These are phyloP conservation scores for Iberis pinnata DNA, from an alignment of 345 rosid genomes.

Conservation along the genomic window DNA sequence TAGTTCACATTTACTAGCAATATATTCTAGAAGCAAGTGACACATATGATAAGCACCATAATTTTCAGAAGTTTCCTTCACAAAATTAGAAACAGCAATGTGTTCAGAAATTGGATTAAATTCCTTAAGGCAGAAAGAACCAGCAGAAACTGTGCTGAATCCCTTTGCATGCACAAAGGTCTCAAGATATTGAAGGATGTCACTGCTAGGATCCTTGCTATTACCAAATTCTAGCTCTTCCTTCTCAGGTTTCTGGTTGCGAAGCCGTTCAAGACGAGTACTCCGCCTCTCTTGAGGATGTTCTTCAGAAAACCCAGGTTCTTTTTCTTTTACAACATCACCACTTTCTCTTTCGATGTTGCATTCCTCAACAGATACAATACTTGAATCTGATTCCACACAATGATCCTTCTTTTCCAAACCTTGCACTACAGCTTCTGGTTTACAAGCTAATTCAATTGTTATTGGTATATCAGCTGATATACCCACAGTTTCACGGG, in stretches of 20 bases:
- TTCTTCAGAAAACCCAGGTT: slow-evolving; percentile 45
- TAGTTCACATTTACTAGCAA: slow-evolving; percentile 43
- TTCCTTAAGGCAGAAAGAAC: slow-evolving; percentile 34
- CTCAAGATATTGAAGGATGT: slow-evolving; percentile 62
- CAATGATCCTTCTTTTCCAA: slow-evolving; percentile 37
- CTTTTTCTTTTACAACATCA: slow-evolving; percentile 47
- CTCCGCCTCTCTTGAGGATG: slow-evolving; percentile 96
- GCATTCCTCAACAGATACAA: slow-evolving; percentile 38
- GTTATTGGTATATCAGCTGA: slow-evolving; percentile 73
- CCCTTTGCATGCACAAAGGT: slow-evolving; percentile 45
- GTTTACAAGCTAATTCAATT: slow-evolving; percentile 39
- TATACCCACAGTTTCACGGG: slow-evolving; percentile 34
- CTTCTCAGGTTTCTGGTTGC: slow-evolving; percentile 93
- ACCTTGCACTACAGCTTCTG: slow-evolving; percentile 38
- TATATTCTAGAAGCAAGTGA: slow-evolving; percentile 81
- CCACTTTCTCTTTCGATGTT: slow-evolving; percentile 48
- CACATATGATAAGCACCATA: slow-evolving; percentile 81
- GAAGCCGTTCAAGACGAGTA: slow-evolving; percentile 88
- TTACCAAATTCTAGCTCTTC: slow-evolving; percentile 61
- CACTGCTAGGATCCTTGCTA: slow-evolving; percentile 55
- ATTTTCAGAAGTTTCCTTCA: slow-evolving; percentile 59
- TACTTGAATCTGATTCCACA: slow-evolving; percentile 32
- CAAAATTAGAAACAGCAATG: slow-evolving; percentile 44
- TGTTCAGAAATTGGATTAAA: slow-evolving; percentile 41
- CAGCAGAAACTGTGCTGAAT: slow-evolving; percentile 29